phyloP scores from a whole-genome alignment of 1,139 yeast genomes.

The Zygosaccharomyces pseudobailii region DNA sequence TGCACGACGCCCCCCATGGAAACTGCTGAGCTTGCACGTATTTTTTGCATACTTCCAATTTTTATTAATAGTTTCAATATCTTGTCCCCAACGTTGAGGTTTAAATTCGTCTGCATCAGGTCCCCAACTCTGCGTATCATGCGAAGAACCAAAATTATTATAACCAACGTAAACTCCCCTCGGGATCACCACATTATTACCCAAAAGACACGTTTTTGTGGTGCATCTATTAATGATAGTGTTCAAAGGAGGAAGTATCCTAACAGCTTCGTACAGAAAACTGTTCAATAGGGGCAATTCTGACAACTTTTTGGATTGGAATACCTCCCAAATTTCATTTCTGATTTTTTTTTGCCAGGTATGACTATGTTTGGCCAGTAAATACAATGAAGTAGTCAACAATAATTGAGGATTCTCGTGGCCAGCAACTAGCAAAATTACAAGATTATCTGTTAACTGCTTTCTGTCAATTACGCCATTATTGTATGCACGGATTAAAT shows the following conservation, averaged over 20 bases:
- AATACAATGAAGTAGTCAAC: slow-evolving; percentile 45
- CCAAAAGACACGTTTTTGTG: slow-evolving; percentile 38
- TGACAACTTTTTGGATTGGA: slow-evolving; percentile 16
- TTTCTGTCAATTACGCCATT: slow-evolving; percentile 39
- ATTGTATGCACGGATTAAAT: slow-evolving; percentile 39
- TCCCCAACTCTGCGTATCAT: slow-evolving; percentile 50
- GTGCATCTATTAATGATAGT: slow-evolving; percentile 53
- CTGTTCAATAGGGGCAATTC: slow-evolving; percentile 34
- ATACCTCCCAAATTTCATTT: slow-evolving; percentile 25
- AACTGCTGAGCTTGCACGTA: slow-evolving; percentile 45
- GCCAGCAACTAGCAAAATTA: slow-evolving; percentile 55
- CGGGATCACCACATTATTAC: slow-evolving; percentile 45
- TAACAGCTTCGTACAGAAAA: slow-evolving; percentile 47
- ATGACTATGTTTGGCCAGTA: slow-evolving; percentile 41
- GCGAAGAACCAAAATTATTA: slow-evolving; percentile 52
- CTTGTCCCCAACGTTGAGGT: slow-evolving; percentile 56
- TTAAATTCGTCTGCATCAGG: slow-evolving; percentile 42
- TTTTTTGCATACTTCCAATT: slow-evolving; percentile 45
- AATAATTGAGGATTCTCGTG: slow-evolving; percentile 60
- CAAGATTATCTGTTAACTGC: slow-evolving; percentile 54
- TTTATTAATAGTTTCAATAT: slow-evolving; percentile 36
- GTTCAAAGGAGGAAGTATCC: slow-evolving; percentile 56
- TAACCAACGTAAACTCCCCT: slow-evolving; percentile 54
- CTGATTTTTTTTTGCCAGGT: slow-evolving; percentile 39
- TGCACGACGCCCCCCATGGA: slow-evolving; percentile 59